These are phyloP conservation scores for Candida berthetii DNA, from an alignment of 805 yeast genomes.

Conservation along the genomic window DNA sequence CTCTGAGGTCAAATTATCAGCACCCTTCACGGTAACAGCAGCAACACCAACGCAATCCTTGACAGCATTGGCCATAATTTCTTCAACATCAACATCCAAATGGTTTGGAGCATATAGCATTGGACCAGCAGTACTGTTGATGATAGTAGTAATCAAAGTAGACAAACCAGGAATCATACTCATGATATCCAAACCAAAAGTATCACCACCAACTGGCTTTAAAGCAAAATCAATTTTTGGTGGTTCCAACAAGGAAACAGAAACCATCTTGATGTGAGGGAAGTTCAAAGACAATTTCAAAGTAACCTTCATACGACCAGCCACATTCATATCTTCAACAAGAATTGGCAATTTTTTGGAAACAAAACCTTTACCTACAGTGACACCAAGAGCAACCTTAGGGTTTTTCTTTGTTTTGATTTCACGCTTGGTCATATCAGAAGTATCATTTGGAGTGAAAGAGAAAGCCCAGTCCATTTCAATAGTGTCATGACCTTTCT, in stretches of 20 bases:
- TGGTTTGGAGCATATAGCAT: constrained; percentile 82
- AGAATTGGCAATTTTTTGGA: constrained; percentile 72
- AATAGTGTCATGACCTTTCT: constrained; percentile 56
- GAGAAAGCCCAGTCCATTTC: constrained; percentile 85
- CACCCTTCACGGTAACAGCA: constrained; percentile 55
- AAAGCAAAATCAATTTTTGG: constrained; percentile 74
- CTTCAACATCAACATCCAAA: constrained; percentile 69
- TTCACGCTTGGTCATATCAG: constrained; percentile 77
- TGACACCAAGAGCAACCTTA: constrained; percentile 74
- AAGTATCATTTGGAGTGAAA: constrained; percentile 77
- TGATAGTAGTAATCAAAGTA: constrained; percentile 60
- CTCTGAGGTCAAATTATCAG: constrained; percentile 38
- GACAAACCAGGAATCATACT: constrained; percentile 77
- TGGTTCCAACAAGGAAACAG: constrained; percentile 69
- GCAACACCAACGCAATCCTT: constrained; percentile 68
- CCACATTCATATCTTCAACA: constrained; percentile 74
- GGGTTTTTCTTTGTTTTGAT: constrained; percentile 68
- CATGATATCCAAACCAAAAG: constrained; percentile 83
- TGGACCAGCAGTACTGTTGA: constrained; percentile 68
- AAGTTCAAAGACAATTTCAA: constrained; percentile 56
- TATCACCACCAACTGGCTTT: constrained; percentile 86
- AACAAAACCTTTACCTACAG: constrained; percentile 75
- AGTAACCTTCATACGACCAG: constrained; percentile 64
- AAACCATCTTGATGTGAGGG: constrained; percentile 74
- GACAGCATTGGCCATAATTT: constrained; percentile 53